Conservation (phyloP, 352 stramenopile species). For the Pythium phragmiticola region DNA sequence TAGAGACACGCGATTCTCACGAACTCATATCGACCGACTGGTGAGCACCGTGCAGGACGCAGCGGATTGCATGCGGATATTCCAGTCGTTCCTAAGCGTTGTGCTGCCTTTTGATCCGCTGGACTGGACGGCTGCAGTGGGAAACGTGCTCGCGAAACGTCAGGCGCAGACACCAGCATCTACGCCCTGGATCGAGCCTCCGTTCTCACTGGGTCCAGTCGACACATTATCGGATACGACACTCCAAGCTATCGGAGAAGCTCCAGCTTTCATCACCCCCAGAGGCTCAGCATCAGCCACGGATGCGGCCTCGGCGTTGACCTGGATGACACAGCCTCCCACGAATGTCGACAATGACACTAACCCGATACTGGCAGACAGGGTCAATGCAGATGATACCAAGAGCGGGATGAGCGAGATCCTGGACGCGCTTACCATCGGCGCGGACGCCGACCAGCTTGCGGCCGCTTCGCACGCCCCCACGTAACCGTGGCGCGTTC, state of each 20-base stretch:
- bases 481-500: constrained; percentile 1
- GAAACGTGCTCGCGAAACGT: background rate
- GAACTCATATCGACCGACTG: constrained; percentile 18
- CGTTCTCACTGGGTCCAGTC: background rate
- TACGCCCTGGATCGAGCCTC: background rate
- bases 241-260: too few species aligned
- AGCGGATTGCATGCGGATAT: constrained; percentile 14
- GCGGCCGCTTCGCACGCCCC: background rate
- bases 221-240: background rate
- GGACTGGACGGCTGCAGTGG: constrained; percentile 17
- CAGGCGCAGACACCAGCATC: background rate
- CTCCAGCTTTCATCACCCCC: too few species aligned
- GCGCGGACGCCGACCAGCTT: background rate
- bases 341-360: too few species aligned
- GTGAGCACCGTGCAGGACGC: background rate
- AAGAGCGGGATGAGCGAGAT: background rate
- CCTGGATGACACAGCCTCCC: too few species aligned
- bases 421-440: too few species aligned
- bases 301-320: too few species aligned
- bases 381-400: too few species aligned
- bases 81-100: constrained; percentile 19
- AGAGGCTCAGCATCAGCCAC: too few species aligned
- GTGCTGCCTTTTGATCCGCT: constrained; percentile 27
- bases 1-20: constrained; percentile 1
- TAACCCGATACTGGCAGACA: too few species aligned